Conservation (phyloP, 2,329 filamentous ascomycete species). For the Colletotrichum magnum region DNA sequence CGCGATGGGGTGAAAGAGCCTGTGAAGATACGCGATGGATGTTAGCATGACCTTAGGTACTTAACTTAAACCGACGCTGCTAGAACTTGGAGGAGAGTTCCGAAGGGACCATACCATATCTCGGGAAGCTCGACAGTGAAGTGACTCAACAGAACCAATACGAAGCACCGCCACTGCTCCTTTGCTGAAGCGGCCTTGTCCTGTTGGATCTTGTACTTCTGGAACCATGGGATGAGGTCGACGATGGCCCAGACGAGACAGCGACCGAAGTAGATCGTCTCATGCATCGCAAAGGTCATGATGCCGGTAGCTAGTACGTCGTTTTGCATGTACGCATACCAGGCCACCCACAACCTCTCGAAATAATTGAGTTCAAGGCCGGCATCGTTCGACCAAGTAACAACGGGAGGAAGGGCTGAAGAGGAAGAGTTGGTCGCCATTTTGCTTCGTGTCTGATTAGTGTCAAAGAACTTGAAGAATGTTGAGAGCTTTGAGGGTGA, state of each 20-base stretch:
- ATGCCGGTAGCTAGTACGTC: conserved; percentile 96
- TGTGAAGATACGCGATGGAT: background rate
- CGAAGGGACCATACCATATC: conserved; percentile 71
- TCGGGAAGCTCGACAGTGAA: conserved; percentile 98
- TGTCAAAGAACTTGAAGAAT: too few relatives aligned
- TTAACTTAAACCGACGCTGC: background rate
- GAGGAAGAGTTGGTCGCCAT: background rate
- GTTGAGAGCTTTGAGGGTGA: too few relatives aligned
- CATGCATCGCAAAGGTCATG: conserved; percentile 97
- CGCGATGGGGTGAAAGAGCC: conserved; percentile 98
- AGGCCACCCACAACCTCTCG: conserved; percentile 92
- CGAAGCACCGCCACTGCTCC: conserved; percentile 95
- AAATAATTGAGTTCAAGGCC: conserved; percentile 78
- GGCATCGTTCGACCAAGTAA: conserved; percentile 64
- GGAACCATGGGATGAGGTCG: conserved; percentile 87
- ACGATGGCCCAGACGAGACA: conserved; percentile 92
- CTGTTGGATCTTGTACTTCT: conserved; percentile 92
- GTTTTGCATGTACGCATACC: conserved; percentile 99
- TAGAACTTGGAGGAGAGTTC: background rate
- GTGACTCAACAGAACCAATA: conserved; percentile 92
- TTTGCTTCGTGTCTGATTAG: background rate
- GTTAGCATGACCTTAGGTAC: background rate
- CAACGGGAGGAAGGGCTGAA: background rate
- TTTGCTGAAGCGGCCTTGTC: conserved; percentile 88
- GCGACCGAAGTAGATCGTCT: conserved; percentile 93